Evolutionary conservation across 345 rosid genomes (phyloP), one percentile per base, ranked within the genome.

Genomic region (Lepidium aucheri): DNA sequence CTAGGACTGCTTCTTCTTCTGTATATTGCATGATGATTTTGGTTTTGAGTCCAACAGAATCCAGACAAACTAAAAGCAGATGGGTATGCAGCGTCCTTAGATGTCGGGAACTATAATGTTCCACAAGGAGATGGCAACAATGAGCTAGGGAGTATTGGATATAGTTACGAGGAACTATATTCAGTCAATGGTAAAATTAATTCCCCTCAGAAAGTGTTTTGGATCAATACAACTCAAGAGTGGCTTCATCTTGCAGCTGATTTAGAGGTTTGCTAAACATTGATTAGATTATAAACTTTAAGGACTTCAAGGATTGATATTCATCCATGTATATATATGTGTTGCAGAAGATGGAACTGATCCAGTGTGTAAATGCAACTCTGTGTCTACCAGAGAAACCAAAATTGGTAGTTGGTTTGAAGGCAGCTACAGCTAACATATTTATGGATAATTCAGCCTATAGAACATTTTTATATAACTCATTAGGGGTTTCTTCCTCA

Each of bases 371-470:
- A 28, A 28, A 28, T 28, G 32, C 32, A 28, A 28, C 6, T 55
- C 12, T 81, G 68, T 77, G 90, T 62, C 79, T 83, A 2, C 64
- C 70, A 4, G 13, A 74, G 51, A 74, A 81, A 50, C 83, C 85
- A 3, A 81, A 85, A 69, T 24, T 83, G 5, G 84, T 83, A 0
- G 67, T 78, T 35, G 83, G 85, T 34, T 67, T 83, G 4, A 76
- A 58, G 6, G 85, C 80, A 24, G 76, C 80, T 0, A 72, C 84
- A 2, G 74, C 85, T 61, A 49, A 83, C 22, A 79, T 81, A 14
- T 85, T 83, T 69, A 65, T 83, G 40, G 78, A 85, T 47, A 85
- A 83, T 51, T 84, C 76, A 13, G 84, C 78, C 60, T 81, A 85
- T 35, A 63, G 76, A 28, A 79, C 72, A 26, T 81, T 85, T 68